phyloP scores from a whole-genome alignment of 1,139 yeast genomes.

The Saccharomyces hybrid region DNA sequence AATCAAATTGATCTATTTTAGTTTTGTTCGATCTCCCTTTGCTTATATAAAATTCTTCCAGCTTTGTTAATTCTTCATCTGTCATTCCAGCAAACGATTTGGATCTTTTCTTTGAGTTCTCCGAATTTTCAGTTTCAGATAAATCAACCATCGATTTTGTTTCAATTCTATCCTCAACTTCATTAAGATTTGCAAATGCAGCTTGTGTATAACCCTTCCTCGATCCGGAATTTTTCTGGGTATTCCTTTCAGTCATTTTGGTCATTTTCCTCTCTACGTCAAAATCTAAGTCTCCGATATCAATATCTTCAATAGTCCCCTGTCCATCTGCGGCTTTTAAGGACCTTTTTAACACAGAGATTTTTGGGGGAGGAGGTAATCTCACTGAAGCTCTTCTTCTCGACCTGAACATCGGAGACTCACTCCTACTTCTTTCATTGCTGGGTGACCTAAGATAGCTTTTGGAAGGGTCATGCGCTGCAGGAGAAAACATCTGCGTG shows the following conservation, averaged over 20 bases:
- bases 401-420: slow-evolving; percentile 5
- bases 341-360: slow-evolving; percentile 26
- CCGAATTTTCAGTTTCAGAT: slow-evolving; percentile 2
- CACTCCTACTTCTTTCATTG: slow-evolving; percentile 8
- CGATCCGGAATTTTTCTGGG: slow-evolving; percentile 29
- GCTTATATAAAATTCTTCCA: slow-evolving; percentile 49
- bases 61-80: slow-evolving; percentile 52
- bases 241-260: slow-evolving; percentile 22
- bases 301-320: slow-evolving; percentile 16
- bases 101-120: slow-evolving; percentile 9
- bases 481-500: not conserved
- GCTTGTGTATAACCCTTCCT: slow-evolving; percentile 27
- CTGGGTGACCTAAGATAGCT: not conserved
- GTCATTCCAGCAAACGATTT: slow-evolving; percentile 59
- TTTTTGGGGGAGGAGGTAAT: slow-evolving; percentile 34
- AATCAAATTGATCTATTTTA: slow-evolving; percentile 28
- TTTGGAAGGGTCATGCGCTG: not conserved
- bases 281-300: slow-evolving; percentile 18
- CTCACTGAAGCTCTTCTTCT: slow-evolving; percentile 8
- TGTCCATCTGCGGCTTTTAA: slow-evolving; percentile 12
- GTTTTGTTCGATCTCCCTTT: slow-evolving; percentile 25
- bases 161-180: slow-evolving; percentile 26
- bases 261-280: slow-evolving; percentile 16
- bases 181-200: slow-evolving; percentile 29
- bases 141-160: slow-evolving; percentile 8